phyloP scores from a whole-genome alignment of 2,329 filamentous ascomycete species.

The Aureobasidium sp. region DNA sequence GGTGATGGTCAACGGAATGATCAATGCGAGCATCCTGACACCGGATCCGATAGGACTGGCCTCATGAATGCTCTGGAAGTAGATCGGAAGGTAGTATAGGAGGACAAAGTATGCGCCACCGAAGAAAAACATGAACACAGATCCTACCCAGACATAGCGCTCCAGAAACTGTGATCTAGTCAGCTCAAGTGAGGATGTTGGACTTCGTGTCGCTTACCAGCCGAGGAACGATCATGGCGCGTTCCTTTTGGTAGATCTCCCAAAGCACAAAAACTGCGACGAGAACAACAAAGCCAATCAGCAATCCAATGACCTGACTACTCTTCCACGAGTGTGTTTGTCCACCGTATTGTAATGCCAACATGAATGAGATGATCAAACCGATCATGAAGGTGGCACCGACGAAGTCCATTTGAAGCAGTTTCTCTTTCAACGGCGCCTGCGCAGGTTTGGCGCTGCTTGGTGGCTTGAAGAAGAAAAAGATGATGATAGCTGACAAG shows the following conservation, averaged over 20 bases:
- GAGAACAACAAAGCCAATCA: conserved; percentile 38
- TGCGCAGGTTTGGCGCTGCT: conserved; percentile 29
- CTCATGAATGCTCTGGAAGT: conserved; percentile 46
- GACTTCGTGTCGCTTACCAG: not conserved
- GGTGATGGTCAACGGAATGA: not conserved
- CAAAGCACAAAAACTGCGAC: not conserved
- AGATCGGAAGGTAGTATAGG: conserved; percentile 40
- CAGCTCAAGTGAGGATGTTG: not conserved
- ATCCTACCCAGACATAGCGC: not conserved
- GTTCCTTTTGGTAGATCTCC: not conserved
- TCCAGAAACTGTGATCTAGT: not conserved
- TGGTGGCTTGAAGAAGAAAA: conserved; percentile 28
- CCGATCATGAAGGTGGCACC: conserved; percentile 1
- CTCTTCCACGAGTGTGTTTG: conserved; percentile 31
- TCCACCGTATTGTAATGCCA: conserved; percentile 43
- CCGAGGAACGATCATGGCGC: conserved; percentile 11
- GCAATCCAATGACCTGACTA: conserved; percentile 37
- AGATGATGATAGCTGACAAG: conserved; percentile 20
- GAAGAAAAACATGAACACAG: conserved; percentile 33
- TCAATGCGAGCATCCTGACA: not conserved
- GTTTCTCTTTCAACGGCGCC: conserved; percentile 25
- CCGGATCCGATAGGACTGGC: conserved; percentile 27
- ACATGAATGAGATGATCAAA: conserved; percentile 32
- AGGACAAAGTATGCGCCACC: conserved; percentile 40
- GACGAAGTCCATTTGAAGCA: conserved; percentile 3